These are phyloP conservation scores for Lycium ferocissimum DNA, from an alignment of 257 asterid species.

Conservation along the genomic window DNA sequence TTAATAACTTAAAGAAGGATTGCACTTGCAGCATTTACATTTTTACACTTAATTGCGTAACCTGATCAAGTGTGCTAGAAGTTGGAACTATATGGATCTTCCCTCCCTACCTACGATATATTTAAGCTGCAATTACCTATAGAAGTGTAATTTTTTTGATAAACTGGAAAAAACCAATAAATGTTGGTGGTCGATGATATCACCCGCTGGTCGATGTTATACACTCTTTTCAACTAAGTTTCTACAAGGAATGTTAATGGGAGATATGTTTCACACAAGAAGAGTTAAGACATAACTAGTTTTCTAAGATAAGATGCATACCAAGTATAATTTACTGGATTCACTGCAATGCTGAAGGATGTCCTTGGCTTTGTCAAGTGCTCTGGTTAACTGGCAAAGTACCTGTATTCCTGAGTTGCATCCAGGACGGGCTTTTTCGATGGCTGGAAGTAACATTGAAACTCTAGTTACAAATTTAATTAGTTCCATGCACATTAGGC, in stretches of 20 bases:
- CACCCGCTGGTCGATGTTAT: conserved; percentile 14
- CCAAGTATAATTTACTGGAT: conserved; percentile 92
- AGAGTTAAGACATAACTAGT: not conserved
- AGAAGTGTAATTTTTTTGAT: not conserved
- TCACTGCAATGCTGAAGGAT: conserved; percentile 73
- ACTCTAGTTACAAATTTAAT: conserved; percentile 48
- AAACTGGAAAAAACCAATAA: not conserved
- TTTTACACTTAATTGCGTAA: not conserved
- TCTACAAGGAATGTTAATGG: conserved; percentile 19
- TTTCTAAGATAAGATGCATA: conserved; percentile 40
- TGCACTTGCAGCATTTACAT: conserved; percentile 5
- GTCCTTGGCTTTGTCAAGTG: conserved; percentile 66
- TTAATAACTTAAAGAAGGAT: not conserved
- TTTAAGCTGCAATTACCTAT: not conserved
- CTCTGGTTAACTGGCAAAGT: conserved; percentile 69
- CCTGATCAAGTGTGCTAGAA: not conserved
- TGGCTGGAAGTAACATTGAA: conserved; percentile 59
- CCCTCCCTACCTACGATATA: conserved; percentile 16
- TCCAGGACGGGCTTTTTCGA: conserved; percentile 85
- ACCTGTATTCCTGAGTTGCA: conserved; percentile 82
- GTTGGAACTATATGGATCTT: not conserved
- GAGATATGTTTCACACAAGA: not conserved
- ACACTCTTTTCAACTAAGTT: not conserved
- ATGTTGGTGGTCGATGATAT: conserved; percentile 1
- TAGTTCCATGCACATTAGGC: conserved; percentile 71